A percentile compares a stretch with the other conserved stretches of the same genome.
Conservation (phyloP, 495 filamentous ascomycete species). For the Neurospora sp. region DNA sequence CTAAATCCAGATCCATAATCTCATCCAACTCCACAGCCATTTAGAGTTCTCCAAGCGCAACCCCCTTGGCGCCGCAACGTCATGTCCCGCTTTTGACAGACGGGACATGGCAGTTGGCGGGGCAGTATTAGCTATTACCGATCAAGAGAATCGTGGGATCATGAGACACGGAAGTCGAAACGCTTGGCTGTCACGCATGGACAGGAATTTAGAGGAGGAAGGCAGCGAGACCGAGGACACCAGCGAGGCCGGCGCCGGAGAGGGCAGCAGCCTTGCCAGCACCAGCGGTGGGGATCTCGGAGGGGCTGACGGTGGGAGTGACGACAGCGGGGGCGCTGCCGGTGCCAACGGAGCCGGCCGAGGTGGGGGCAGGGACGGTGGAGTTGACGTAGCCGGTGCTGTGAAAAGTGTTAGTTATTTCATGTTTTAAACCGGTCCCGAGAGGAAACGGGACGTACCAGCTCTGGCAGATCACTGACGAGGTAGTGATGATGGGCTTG, state of each 20-base stretch:
- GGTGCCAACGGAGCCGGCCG: slow-evolving; percentile 21
- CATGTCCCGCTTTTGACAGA: background rate
- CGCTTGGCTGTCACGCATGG: background rate
- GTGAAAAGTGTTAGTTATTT: slow-evolving; percentile 17
- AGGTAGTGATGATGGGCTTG: slow-evolving; percentile 54
- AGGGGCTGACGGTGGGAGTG: slow-evolving; percentile 17
- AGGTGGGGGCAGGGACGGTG: slow-evolving; percentile 19
- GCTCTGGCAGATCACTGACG: slow-evolving; percentile 54
- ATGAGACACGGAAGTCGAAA: slow-evolving; percentile 19
- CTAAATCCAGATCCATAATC: background rate
- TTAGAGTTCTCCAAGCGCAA: background rate
- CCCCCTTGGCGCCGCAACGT: background rate
- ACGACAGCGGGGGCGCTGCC: slow-evolving; percentile 27
- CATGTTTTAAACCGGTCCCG: slow-evolving; percentile 18
- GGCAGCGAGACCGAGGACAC: slow-evolving; percentile 64
- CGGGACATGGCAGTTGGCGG: background rate
- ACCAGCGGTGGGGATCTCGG: slow-evolving; percentile 42
- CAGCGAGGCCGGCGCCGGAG: slow-evolving; percentile 61
- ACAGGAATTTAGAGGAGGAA: slow-evolving; percentile 57
- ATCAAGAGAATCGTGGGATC: slow-evolving; percentile 24
- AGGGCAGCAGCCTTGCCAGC: slow-evolving; percentile 56
- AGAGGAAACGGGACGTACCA: slow-evolving; percentile 38
- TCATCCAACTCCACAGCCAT: background rate
- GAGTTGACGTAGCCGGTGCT: slow-evolving; percentile 21
- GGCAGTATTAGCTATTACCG: slow-evolving; percentile 24